Base-by-base conservation (phyloP, 495 filamentous ascomycete species). In the Penicillium odoratum region DNA sequence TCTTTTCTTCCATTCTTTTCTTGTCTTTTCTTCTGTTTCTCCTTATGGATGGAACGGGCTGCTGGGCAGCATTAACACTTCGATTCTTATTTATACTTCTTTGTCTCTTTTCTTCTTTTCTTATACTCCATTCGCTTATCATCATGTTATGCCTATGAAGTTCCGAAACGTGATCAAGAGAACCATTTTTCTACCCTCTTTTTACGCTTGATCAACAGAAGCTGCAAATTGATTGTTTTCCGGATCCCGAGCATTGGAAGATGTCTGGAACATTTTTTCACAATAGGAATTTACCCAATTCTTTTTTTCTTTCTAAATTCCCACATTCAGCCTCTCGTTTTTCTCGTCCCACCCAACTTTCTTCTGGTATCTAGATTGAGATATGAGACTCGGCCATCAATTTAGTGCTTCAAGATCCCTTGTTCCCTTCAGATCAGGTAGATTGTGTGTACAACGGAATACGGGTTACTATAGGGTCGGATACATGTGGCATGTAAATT, bases 361-460 rank as follows among this genome's bases (percentile, higher is more conserved):
- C 28, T 47, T 54, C 43, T 48, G 36, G 21, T 36, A 57, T 64
- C 64, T 62, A 58, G 62, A 21, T 55, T 57, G 45, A 60, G 58
- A 65, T 53, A 56, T 44, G 18, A 50, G 34, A 31, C 33, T 45
- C 40, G 26, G 31, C 42, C 42, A 60, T 55, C n/a, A 66, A 63
- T 63, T 44, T 30, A 61, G 55, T 46, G 26, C 55, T 56, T 50
- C 38, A 45, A 31, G 47, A 42, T 40, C 45, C 38, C 15, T 38
- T 55, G 30, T 55, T 38, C 46, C 16, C 55, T 11, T 18, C 10
- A 11, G 25, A 51, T 48, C 57, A 59, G 60, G 53, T 58, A 61
- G 55, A 53, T 45, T 43, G 9, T 46, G 53, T 59, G 25, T 48
- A 40, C 38, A 15, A 40, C n/a, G 38, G n/a, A 16, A n/a, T n/a